phyloP scores from a whole-genome alignment of 768 basidiomycete genomes.

The Kwoniella botswanensis region DNA sequence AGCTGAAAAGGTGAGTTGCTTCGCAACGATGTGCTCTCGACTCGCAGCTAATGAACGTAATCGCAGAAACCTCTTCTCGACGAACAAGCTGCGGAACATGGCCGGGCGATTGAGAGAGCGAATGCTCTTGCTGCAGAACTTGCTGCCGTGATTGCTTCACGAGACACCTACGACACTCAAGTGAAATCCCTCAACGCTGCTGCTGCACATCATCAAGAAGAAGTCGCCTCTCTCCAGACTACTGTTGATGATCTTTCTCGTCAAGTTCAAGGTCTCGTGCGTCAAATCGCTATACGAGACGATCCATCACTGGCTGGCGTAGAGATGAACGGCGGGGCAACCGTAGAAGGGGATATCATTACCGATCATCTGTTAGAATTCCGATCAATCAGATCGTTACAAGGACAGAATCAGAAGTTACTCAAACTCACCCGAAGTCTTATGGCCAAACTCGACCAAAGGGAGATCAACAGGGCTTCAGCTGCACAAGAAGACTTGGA shows the following conservation, averaged over 20 bases:
- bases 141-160: slow-evolving; percentile 72
- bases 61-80: slow-evolving; percentile 82
- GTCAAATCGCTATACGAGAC: slow-evolving; percentile 78
- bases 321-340: slow-evolving; percentile 34
- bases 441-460: slow-evolving; percentile 80
- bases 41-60: slow-evolving; percentile 1
- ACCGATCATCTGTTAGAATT: slow-evolving; percentile 87
- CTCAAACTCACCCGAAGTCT: slow-evolving; percentile 82
- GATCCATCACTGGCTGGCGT: slow-evolving; percentile 81
- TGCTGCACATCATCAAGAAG: slow-evolving; percentile 32
- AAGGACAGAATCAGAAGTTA: slow-evolving; percentile 88
- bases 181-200: slow-evolving; percentile 39
- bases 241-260: slow-evolving; percentile 51
- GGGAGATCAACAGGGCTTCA: slow-evolving; percentile 63
- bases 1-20: slow-evolving; percentile 75
- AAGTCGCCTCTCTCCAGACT: slow-evolving; percentile 40
- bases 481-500: slow-evolving; percentile 43
- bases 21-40: not conserved
- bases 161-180: slow-evolving; percentile 66
- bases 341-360: slow-evolving; percentile 71
- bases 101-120: slow-evolving; percentile 78
- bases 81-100: slow-evolving; percentile 88
- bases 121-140: slow-evolving; percentile 80
- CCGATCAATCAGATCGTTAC: slow-evolving; percentile 76
- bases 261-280: slow-evolving; percentile 79